A percentile compares a stretch with the other conserved stretches of the same genome.
phyloP scores from a whole-genome alignment of 441 rosid genomes.

The Adansonia madagascariensis region DNA sequence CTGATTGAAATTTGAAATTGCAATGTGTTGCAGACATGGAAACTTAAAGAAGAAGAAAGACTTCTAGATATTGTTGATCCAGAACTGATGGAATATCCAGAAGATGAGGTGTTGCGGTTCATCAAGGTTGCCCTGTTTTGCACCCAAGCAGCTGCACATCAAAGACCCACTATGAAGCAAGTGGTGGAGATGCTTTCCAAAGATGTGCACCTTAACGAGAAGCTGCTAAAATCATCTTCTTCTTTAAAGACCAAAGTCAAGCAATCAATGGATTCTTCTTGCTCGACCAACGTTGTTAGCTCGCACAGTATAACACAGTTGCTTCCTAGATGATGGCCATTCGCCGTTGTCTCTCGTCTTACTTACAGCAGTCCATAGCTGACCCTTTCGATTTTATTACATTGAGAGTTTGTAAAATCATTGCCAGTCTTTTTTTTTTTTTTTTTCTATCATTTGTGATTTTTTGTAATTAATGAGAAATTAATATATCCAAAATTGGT shows the following conservation, averaged over 20 bases:
- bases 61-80: constrained; percentile 80
- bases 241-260: constrained; percentile 55
- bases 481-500: not conserved
- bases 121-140: constrained; percentile 86
- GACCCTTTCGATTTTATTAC: not conserved
- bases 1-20: not conserved
- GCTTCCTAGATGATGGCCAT: constrained; percentile 62
- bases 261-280: constrained; percentile 37
- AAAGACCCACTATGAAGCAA: constrained; percentile 86
- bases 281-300: constrained; percentile 33
- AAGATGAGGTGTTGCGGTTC: constrained; percentile 63
- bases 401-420: not conserved
- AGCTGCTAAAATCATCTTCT: constrained; percentile 52
- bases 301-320: constrained; percentile 48
- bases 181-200: constrained; percentile 85
- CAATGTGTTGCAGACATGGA: constrained; percentile 76
- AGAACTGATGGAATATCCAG: constrained; percentile 59
- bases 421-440: not conserved
- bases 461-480: not conserved
- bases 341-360: not conserved
- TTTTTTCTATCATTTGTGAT: not conserved
- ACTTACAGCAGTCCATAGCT: not conserved
- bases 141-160: constrained; percentile 69
- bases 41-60: constrained; percentile 68
- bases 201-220: constrained; percentile 68